phyloP scores from a whole-genome alignment of 2,329 filamentous ascomycete genomes.

The Lecanicillium sp. region DNA sequence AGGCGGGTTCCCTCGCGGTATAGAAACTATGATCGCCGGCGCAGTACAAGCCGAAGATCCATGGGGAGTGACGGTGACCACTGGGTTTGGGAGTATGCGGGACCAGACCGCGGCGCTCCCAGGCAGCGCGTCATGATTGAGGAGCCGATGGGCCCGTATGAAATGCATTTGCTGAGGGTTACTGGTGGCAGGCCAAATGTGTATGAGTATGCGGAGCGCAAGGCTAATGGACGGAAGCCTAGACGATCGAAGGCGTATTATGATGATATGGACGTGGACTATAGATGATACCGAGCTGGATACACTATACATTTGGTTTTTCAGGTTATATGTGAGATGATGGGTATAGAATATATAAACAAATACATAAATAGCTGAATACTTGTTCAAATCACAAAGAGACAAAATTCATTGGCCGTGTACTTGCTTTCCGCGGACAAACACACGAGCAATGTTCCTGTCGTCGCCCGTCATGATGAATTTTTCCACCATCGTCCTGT shows the following conservation, averaged over 20 bases:
- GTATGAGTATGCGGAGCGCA: constrained; percentile 29
- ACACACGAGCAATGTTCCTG: constrained; percentile 49
- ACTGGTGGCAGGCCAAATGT: constrained; percentile 35
- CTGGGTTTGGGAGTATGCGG: constrained; percentile 48
- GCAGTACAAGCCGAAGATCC: constrained; percentile 12
- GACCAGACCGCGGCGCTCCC: constrained; percentile 32
- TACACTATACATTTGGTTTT: too few species aligned
- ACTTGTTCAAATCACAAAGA: too few species aligned
- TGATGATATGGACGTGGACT: too few species aligned
- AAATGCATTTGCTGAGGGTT: constrained; percentile 37
- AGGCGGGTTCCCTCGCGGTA: constrained; percentile 23
- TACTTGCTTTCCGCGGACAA: constrained; percentile 35
- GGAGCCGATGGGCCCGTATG: constrained; percentile 44
- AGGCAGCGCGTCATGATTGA: constrained; percentile 37
- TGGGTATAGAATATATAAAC: too few species aligned
- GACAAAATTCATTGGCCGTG: constrained; percentile 8
- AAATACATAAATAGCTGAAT: constrained; percentile 6
- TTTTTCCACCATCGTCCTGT: constrained; percentile 47
- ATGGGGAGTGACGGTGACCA: constrained; percentile 18
- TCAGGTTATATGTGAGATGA: too few species aligned
- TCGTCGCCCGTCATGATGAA: constrained; percentile 60
- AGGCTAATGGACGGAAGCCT: too few species aligned
- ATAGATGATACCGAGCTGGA: too few species aligned
- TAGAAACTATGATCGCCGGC: constrained; percentile 20
- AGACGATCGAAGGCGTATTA: too few species aligned